Percentiles rank a stretch among this genome's conserved stretches.
phyloP scores from a whole-genome alignment of 352 stramenopile species.

The Phytopythium chamaehyphon region DNA sequence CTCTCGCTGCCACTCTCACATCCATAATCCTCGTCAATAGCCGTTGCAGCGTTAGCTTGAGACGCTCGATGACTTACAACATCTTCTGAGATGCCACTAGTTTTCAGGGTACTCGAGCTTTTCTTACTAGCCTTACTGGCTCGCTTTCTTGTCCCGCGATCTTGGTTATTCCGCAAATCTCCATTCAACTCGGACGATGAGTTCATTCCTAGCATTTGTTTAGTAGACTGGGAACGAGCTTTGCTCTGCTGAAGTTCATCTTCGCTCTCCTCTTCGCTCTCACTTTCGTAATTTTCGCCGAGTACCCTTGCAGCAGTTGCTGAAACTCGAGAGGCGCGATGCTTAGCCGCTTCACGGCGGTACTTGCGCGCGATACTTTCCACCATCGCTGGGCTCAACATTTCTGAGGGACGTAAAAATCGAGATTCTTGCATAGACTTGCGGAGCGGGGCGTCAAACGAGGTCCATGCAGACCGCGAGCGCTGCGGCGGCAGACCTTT shows the following conservation, averaged over 20 bases:
- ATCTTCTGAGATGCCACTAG: too few species aligned
- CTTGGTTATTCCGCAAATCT: too few species aligned
- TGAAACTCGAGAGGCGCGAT: conserved; percentile 4
- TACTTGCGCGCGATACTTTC: conserved; percentile 35
- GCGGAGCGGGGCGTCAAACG: conserved; percentile 22
- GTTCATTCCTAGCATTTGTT: too few species aligned
- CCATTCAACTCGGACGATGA: too few species aligned
- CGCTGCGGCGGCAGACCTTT: conserved; percentile 20
- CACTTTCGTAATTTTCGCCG: not conserved
- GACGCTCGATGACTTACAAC: conserved; percentile 10
- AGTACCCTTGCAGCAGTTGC: not conserved
- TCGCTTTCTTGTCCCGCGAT: too few species aligned
- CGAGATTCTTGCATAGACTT: conserved; percentile 24
- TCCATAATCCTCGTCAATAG: not conserved
- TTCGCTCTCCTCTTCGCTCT: not conserved
- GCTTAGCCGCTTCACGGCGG: conserved; percentile 22
- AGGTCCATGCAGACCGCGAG: conserved; percentile 6
- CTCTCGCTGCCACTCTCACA: too few species aligned
- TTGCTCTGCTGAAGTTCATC: too few species aligned
- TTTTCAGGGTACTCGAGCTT: too few species aligned
- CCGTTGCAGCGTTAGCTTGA: not conserved
- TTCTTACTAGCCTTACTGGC: too few species aligned
- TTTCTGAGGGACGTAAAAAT: conserved; percentile 23
- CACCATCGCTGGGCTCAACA: conserved; percentile 17
- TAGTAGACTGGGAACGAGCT: too few species aligned